Conservation (phyloP, 805 yeast genomes). For the Wickerhamiella spandovensis region DNA sequence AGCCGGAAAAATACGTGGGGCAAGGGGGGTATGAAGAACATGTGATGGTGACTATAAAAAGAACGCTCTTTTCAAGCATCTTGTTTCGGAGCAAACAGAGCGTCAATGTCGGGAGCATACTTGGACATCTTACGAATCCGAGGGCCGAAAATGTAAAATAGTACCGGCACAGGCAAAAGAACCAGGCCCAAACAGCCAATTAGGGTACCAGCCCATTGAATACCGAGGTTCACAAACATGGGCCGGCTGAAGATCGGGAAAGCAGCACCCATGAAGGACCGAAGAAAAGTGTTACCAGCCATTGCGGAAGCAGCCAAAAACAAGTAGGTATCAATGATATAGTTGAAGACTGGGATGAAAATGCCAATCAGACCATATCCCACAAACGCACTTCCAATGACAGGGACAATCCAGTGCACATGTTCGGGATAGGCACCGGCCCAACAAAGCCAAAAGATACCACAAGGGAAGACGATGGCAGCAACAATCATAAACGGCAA, state of each 20-base stretch:
- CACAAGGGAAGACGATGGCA: slow-evolving; percentile 55
- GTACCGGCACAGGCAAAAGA: slow-evolving; percentile 54
- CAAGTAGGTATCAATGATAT: slow-evolving; percentile 47
- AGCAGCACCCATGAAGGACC: slow-evolving; percentile 54
- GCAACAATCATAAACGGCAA: slow-evolving; percentile 66
- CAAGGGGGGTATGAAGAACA: too few species aligned
- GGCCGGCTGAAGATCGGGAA: slow-evolving; percentile 60
- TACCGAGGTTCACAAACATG: slow-evolving; percentile 57
- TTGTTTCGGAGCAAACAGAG: neutral
- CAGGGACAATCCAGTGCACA: slow-evolving; percentile 53
- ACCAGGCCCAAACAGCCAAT: slow-evolving; percentile 47
- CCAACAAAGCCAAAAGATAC: slow-evolving; percentile 83
- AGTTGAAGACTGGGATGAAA: slow-evolving; percentile 48
- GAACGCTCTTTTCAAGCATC: too few species aligned
- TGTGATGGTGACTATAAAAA: too few species aligned
- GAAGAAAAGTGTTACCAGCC: slow-evolving; percentile 55
- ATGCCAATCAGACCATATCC: slow-evolving; percentile 41
- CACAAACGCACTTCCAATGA: slow-evolving; percentile 39
- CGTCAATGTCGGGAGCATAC: slow-evolving; percentile 29
- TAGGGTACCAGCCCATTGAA: slow-evolving; percentile 68
- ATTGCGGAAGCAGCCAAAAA: slow-evolving; percentile 47
- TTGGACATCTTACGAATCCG: slow-evolving; percentile 42
- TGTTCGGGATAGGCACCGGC: slow-evolving; percentile 49
- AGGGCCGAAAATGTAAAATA: slow-evolving; percentile 48
- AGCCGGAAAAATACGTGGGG: too few species aligned